Conservation (phyloP, 1,284 basidiomycete species). For the Leccinum fuscescens region DNA sequence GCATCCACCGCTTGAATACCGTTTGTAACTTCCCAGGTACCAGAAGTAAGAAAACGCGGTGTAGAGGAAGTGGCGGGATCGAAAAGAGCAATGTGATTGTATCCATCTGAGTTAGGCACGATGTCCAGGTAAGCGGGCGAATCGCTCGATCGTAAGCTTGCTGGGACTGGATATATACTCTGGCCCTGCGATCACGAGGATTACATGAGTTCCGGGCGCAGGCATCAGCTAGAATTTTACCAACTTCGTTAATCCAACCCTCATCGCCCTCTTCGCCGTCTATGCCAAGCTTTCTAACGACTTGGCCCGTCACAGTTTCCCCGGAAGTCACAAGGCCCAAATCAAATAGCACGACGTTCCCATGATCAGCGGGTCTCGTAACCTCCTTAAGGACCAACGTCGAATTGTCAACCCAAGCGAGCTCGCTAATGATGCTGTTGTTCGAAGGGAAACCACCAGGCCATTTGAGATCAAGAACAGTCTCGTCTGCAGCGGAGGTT, state of each 20-base stretch:
- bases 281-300: constrained; percentile 75
- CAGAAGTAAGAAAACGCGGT: constrained; percentile 82
- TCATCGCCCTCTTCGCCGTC: constrained; percentile 83
- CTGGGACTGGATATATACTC: constrained; percentile 57
- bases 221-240: constrained; percentile 26
- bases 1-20: constrained; percentile 73
- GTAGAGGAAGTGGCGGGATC: constrained; percentile 65
- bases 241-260: constrained; percentile 87
- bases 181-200: constrained; percentile 45
- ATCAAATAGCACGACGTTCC: constrained; percentile 77
- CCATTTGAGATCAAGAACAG: constrained; percentile 67
- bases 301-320: constrained; percentile 43
- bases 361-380: constrained; percentile 77
- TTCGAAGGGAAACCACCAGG: constrained; percentile 52
- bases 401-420: constrained; percentile 81
- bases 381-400: constrained; percentile 86
- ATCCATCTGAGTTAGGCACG: constrained; percentile 76
- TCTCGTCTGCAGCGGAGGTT: constrained; percentile 39
- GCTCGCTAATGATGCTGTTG: constrained; percentile 77
- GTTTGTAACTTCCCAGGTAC: constrained; percentile 86
- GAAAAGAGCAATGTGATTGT: constrained; percentile 88
- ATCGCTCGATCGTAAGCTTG: constrained; percentile 41
- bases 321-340: constrained; percentile 35
- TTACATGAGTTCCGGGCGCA: constrained; percentile 14
- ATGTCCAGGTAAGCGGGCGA: constrained; percentile 81